A percentile compares a stretch with the other conserved stretches of the same genome.
These are phyloP conservation scores for Prosopis cineraria DNA, from an alignment of 306 rosid species.

Conservation along the genomic window DNA sequence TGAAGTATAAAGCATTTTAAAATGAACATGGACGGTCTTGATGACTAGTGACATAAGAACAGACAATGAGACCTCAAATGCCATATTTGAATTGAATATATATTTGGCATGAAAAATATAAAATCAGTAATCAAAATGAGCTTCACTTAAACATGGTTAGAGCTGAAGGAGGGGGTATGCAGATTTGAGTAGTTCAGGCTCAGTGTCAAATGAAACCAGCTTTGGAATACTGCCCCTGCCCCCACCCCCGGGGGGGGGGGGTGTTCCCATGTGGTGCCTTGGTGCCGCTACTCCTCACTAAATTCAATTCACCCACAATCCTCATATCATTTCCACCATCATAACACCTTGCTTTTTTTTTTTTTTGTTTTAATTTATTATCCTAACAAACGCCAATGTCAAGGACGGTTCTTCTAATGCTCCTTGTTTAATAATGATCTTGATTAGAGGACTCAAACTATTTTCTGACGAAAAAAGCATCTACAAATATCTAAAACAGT, in stretches of 20 bases:
- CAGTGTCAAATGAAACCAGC: background rate
- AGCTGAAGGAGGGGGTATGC: background rate
- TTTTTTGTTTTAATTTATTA: background rate
- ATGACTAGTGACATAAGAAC: too few relatives aligned
- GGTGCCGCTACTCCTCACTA: conserved; percentile 19
- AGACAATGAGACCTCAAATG: too few relatives aligned
- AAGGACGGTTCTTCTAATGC: background rate
- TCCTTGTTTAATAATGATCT: background rate
- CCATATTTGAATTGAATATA: too few relatives aligned
- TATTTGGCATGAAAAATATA: too few relatives aligned
- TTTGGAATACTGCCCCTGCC: conserved; percentile 21
- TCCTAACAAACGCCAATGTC: background rate
- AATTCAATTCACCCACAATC: background rate
- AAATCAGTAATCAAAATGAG: too few relatives aligned
- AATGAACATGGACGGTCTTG: too few relatives aligned
- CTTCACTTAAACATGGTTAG: conserved; percentile 20
- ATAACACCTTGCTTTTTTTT: background rate
- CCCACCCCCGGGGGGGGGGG: too few relatives aligned
- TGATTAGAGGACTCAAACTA: too few relatives aligned
- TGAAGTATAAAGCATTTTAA: too few relatives aligned
- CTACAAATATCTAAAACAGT: too few relatives aligned
- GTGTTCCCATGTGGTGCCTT: conserved; percentile 18
- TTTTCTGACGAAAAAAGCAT: too few relatives aligned
- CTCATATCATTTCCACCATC: background rate
- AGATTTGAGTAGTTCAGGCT: background rate